Conservation (phyloP, 129 eudicot genomes). For the Dittrichia graveolens region DNA sequence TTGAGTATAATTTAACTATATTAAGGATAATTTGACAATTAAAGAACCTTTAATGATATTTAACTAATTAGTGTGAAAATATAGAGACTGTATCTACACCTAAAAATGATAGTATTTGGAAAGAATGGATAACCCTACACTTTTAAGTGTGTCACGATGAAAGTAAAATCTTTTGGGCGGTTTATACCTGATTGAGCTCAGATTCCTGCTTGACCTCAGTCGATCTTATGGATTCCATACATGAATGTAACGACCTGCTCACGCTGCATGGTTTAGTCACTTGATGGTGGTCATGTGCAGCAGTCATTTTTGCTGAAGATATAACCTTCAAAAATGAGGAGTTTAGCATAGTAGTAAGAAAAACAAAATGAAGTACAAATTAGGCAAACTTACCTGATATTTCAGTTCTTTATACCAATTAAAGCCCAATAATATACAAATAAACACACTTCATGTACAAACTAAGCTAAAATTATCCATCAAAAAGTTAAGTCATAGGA, state of each 20-base stretch:
- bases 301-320: constrained; percentile 19
- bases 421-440: not conserved
- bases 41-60: too few species aligned
- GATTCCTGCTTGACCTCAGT: constrained; percentile 12
- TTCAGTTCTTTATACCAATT: not conserved
- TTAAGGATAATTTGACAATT: too few species aligned
- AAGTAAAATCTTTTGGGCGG: not conserved
- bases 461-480: not conserved
- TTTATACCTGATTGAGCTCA: constrained; percentile 25
- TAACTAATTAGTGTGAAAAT: too few species aligned
- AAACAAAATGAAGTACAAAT: not conserved
- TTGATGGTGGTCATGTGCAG: not conserved
- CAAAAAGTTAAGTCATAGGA: not conserved
- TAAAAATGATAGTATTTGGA: too few species aligned
- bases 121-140: too few species aligned
- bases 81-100: too few species aligned
- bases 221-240: constrained; percentile 9
- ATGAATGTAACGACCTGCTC: not conserved
- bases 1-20: not conserved
- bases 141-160: too few species aligned
- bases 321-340: not conserved
- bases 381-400: not conserved
- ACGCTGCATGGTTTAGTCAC: not conserved
- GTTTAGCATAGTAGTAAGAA: not conserved
- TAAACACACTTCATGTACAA: not conserved